Evolutionary conservation across 495 filamentous ascomycete species (phyloP).

Genomic region (Pyrenula aspistea): DNA sequence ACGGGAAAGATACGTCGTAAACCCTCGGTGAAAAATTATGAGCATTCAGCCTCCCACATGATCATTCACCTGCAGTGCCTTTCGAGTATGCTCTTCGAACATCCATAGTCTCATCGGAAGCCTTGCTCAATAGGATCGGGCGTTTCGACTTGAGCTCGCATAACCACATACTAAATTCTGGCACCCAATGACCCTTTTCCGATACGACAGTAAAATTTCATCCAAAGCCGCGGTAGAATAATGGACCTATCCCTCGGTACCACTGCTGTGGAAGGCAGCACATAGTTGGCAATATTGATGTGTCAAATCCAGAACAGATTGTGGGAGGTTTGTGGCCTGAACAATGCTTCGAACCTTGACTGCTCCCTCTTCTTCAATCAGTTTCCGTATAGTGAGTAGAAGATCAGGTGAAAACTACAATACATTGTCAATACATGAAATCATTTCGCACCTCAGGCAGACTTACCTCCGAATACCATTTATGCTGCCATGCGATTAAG

Average conservation of each 20-base stretch:
- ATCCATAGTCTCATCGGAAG: too few relatives aligned
- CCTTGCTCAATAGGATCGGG: too few relatives aligned
- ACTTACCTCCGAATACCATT: constrained; percentile 89
- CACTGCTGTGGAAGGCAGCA: constrained; percentile 86
- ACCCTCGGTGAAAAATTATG: too few relatives aligned
- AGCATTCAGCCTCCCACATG: too few relatives aligned
- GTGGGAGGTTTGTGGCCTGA: constrained; percentile 85
- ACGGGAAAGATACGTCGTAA: too few relatives aligned
- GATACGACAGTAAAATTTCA: too few relatives aligned
- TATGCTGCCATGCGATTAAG: constrained; percentile 92
- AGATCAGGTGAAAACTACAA: constrained; percentile 84
- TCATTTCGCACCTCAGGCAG: background rate
- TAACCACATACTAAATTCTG: too few relatives aligned
- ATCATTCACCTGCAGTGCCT: too few relatives aligned
- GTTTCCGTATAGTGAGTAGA: constrained; percentile 70
- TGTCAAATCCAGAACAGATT: constrained; percentile 85
- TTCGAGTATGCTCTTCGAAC: too few relatives aligned
- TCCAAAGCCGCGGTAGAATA: too few relatives aligned
- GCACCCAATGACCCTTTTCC: too few relatives aligned
- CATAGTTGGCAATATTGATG: constrained; percentile 93
- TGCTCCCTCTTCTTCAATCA: constrained; percentile 95
- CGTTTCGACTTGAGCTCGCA: too few relatives aligned
- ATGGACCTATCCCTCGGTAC: constrained; percentile 60
- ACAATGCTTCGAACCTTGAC: constrained; percentile 96
- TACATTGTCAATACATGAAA: constrained; percentile 4